phyloP scores from a whole-genome alignment of 768 basidiomycete genomes.

The Collybia nuda region DNA sequence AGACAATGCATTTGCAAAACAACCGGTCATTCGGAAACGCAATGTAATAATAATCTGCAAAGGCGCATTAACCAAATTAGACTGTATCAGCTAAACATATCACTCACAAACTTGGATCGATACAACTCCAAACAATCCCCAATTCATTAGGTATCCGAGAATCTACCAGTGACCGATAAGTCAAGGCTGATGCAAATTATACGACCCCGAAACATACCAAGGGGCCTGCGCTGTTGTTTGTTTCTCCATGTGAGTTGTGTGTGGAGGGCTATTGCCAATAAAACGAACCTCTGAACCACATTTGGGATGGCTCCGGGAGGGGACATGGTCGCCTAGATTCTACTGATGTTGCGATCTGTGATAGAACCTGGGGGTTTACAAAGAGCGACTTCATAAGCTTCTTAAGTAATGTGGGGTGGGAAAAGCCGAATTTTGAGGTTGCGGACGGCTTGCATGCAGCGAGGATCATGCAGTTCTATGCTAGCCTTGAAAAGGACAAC shows the following conservation, averaged over 20 bases:
- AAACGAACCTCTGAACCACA: slow-evolving; percentile 12
- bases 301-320: slow-evolving; percentile 1
- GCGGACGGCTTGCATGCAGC: too few relatives aligned
- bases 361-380: too few relatives aligned
- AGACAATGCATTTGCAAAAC: slow-evolving; percentile 23
- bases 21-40: slow-evolving; percentile 26
- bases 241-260: background rate
- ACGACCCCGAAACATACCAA: slow-evolving; percentile 7
- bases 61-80: background rate
- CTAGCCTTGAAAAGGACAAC: too few relatives aligned
- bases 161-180: slow-evolving; percentile 14
- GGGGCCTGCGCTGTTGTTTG: slow-evolving; percentile 16
- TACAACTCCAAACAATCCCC: slow-evolving; percentile 26
- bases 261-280: background rate
- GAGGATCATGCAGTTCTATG: too few relatives aligned
- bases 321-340: background rate
- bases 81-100: background rate
- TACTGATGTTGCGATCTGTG: too few relatives aligned
- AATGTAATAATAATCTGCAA: slow-evolving; percentile 28
- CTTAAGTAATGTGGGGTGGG: too few relatives aligned
- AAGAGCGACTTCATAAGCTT: too few relatives aligned
- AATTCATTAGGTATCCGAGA: slow-evolving; percentile 27
- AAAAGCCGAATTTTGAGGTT: too few relatives aligned
- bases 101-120: slow-evolving; percentile 29
- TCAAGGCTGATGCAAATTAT: background rate